Conservation (phyloP, 2,329 filamentous ascomycete species). For the Apiospora arundinis region DNA sequence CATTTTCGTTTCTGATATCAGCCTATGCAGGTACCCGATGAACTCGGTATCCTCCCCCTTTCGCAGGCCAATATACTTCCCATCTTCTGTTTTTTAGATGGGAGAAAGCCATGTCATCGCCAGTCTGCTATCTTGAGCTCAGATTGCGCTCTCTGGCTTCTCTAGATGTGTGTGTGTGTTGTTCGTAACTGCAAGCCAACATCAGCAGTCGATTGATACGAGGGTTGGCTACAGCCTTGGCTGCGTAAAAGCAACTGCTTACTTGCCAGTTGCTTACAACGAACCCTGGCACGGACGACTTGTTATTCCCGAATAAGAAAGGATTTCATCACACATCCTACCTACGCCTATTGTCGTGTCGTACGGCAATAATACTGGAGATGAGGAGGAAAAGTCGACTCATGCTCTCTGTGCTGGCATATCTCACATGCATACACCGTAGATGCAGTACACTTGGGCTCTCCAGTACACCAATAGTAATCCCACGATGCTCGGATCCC, state of each 20-base stretch:
- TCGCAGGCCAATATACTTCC: neutral
- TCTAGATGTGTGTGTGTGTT: neutral
- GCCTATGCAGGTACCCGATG: conserved; percentile 10
- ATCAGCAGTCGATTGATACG: neutral
- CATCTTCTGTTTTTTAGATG: neutral
- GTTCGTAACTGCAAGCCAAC: conserved; percentile 4
- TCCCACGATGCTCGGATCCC: conserved; percentile 9
- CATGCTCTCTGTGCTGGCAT: neutral
- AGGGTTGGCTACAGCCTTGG: neutral
- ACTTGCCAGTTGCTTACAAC: neutral
- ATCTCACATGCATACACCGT: neutral
- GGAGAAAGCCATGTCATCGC: neutral
- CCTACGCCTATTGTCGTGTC: neutral
- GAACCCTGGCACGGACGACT: neutral
- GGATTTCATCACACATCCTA: neutral
- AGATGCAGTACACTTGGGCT: neutral
- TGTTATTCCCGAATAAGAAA: neutral
- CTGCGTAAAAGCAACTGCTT: neutral
- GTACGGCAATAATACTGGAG: neutral
- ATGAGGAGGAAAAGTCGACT: neutral
- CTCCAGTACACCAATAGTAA: neutral
- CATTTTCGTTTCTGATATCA: conserved; percentile 2
- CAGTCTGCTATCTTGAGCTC: neutral
- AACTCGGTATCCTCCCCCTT: neutral
- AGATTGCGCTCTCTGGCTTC: neutral